Base-by-base conservation (phyloP, 2,329 filamentous ascomycete genomes). In the Trichophyton rubrum region DNA sequence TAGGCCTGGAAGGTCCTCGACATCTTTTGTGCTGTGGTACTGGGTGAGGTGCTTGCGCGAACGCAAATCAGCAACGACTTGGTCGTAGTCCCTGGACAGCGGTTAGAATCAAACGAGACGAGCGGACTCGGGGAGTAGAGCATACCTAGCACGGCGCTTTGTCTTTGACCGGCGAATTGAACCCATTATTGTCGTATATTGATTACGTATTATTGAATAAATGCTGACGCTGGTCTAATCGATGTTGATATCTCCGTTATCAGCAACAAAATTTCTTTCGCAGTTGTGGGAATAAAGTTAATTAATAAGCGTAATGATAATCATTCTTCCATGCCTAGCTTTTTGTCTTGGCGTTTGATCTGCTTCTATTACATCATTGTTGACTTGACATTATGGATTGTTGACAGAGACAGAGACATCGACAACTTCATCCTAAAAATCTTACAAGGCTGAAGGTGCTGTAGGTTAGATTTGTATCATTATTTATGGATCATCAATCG, bases 1-100 rank as follows among this genome's bases (percentile, higher is more conserved):
- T 56, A 96, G 79, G 0, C 85, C 92, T 2, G 93, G 93, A 40
- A 96, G 80, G 69, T 97, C 93, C 71, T 97, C 92, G 22, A 82
- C 77, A 4, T 87, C 84, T 71, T 96, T 95, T 49, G 85, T 83
- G 57, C 85, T 82, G 71, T 90, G 88, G 79, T 86, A 90, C 65
- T 89, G 83, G 55, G 84, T 77, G 38, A 99, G 83, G 70, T 97
- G 91, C 72, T 86, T 88, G 20, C 89, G 82, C 35, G 86, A 88
- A 64, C 81, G 78, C 61, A 96, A 75, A 73, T 99, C 93, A 65
- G 85, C 84, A 70, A 91, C 85, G 74, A 97, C 85, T 77, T 97
- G 91, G 74, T 99, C 93, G 69, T 96, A 80, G 74, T 95, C 92
- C 74, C 93, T 93, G 69, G 68, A 77, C 74, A 72, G 56, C 75